Evolutionary conservation across 306 rosid species (phyloP), one percentile per base, ranked within the genome.

Genomic region (Glycyrrhiza uralensis): DNA sequence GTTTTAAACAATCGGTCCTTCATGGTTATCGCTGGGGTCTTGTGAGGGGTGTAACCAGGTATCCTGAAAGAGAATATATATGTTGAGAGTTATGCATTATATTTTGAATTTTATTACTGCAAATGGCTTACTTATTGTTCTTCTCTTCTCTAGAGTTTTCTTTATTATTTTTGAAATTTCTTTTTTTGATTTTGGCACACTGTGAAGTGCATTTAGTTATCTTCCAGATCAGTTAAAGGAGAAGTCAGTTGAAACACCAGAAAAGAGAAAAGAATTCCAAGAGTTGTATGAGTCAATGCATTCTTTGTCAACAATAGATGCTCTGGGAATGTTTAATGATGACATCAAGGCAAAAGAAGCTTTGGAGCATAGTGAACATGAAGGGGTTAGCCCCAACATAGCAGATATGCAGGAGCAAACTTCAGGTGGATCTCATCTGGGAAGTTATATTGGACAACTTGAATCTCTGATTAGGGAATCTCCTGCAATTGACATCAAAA

Each of bases 31-130:
- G 80, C 36, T 88, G 84, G 90, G 96, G 95, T 77, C 64, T 85
- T 74, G 92, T 86, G 35, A 82, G 96, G 82, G 96, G 96, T 38
- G 86, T 92, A 75, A 82, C 95, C 51, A 85, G 96, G 96, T 90
- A 83, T 77, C 71, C 29, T 6, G 0, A 24, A 38, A 46, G 39
- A 2, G 9, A 71, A 42, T 0, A 0, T 56, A 20, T 32, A 28
- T 1, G 2, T 41, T 6, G 19, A 54, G 56, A 18, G 35, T 33
- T 10, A 5, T 56, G 36, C 63, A 30, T 23, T 15, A 39, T 66
- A 38, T 46, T 71, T n/a, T 19, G n/a, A 66, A 22, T n/a, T 32
- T 75, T 63, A 10, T 12, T 13, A 23, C 19, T 38, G 32, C 12
- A 23, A 4, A 18, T 45, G 7, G 26, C 63, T 60, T 19, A 24